Base-by-base conservation (phyloP, 805 yeast genomes). In the Candida taoyuanica region DNA sequence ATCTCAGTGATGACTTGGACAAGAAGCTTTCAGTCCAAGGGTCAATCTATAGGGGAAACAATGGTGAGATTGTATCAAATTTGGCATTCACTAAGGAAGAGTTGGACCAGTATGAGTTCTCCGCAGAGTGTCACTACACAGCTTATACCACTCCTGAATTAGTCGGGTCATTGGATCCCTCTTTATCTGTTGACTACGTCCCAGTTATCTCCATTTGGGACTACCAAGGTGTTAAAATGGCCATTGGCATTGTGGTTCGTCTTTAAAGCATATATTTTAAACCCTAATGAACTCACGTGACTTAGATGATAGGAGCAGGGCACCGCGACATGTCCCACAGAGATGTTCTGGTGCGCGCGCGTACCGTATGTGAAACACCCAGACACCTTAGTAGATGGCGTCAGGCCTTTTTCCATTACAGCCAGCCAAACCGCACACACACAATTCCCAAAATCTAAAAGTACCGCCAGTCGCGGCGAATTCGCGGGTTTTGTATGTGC, bases 151-250 rank as follows among this genome's bases (percentile, higher is more conserved):
- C 35, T 17, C 53, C 57, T 5, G 48, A 35, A 9, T 25, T 34
- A 2, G 31, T 49, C 12, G 29, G 34, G 4, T 8, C 17, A 9
- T 11, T 17, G 9, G 11, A n/a, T 0, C 3, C 28, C 3, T 29
- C 23, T 3, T 6, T 34, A 1, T 51, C 59, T 4, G 37, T 44
- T 13, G 65, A 60, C 20, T 56, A 39, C 29, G 33, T 58, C 12
- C 65, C 64, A 5, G 63, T 58, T 3, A 4, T 21, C 3, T 40
- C 41, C 8, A 45, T 58, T 2, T 61, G 63, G 63, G 47, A 58
- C 33, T 40, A 39, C 30, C 30, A 29, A 15, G 58, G 62, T n/a
- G 44, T 43, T 16, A 12, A 26, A 14, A 50, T 32, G 17, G 50
- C 43, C 7, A 46, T 34, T 33, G 63, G 58, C 14, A 28, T 60